Base-by-base conservation (phyloP, 768 basidiomycete genomes). In the Tremella mesenterica region DNA sequence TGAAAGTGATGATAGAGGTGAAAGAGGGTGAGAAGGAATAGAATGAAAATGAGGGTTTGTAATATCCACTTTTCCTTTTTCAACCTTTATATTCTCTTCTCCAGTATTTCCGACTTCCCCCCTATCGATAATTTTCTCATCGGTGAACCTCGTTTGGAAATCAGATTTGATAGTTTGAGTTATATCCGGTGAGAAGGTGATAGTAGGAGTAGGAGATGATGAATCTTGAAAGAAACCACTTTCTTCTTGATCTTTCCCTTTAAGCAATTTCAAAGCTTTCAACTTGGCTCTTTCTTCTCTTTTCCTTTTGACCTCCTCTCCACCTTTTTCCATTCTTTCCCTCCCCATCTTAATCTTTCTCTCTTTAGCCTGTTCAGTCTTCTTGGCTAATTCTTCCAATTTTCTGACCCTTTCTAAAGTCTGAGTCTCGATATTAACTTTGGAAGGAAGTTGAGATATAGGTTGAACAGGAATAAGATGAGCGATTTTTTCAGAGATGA, bases 401-500 rank as follows among this genome's bases (percentile, higher is more conserved):
- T 60, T 44, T 12, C 23, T 31, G 2, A 67, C 51, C 10, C 71
- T 54, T 1, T 48, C 44, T 1, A 41, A 12, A 0, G 65, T 63
- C 28, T 75, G 70, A 7, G 14, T 16, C 12, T 39, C 33, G 34
- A 64, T 45, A 76, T 75, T 1, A 84, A 83, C 28, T 54, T 61
- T 26, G 75, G 69, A 29, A 62, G 76, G 70, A 82, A 83, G 0
- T 16, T n/a, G 29, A 13, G 47, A 27, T 84, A 82, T 10, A 58
- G 72, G 16, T 76, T 76, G 43, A 58, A 95, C 85, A 65, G 91
- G 82, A 20, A 93, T 75, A 7, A 97, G 76, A 27, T 33, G 54
- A 16, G 54, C 14, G 9, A 31, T 33, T 89, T 95, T 81, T 56
- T 86, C 85, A 60, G 85, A 80, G 13, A 96, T 81, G 5, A 97